Base-by-base conservation (phyloP, 306 rosid species). In the Casuarina glauca region DNA sequence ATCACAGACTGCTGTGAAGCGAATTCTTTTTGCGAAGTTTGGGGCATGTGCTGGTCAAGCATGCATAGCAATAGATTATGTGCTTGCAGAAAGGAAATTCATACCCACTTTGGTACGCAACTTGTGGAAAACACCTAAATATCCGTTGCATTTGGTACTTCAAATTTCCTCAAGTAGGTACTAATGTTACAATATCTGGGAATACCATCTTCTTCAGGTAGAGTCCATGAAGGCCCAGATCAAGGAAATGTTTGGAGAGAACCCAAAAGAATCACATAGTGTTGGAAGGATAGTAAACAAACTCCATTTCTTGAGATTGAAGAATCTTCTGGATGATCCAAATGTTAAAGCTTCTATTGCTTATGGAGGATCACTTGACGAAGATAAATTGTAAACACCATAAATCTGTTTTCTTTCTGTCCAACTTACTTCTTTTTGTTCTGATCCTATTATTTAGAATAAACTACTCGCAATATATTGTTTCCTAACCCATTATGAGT, bases 21-120 rank as follows among this genome's bases (percentile, higher is more conserved):
- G 93, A 74, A 73, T 92, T 42, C 51, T 86, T 38, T 81, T 84
- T 36, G 92, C 90, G 36, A 92, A 92, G 81, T 92, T 36, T 69
- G 97, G 93, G 36, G 10, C 88, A 32, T 92, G 97, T 81, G 96
- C 89, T 11, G 97, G 97, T 64, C 97, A 92, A 82, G 97, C 92
- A 69, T 90, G 97, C 89, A 79, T 92, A 64, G 82, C 89, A 61
- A 80, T 92, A 6, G 97, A 92, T 72, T 90, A 92, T 75, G 6
- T 92, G 3, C 87, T 92, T 11, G 90, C 80, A 50, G 96, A 92
- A 41, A 88, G 79, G 76, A 75, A 74, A 35, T 92, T 83, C 74
- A 39, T 86, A 74, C 46, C 86, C 9, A 74, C 58, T n/a, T 68
- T 89, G 90, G 97, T 92, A 86, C 6, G 71, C 58, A 46, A 69